Evolutionary conservation across 129 eudicot species (phyloP).

Genomic region (Lactuca sativa): DNA sequence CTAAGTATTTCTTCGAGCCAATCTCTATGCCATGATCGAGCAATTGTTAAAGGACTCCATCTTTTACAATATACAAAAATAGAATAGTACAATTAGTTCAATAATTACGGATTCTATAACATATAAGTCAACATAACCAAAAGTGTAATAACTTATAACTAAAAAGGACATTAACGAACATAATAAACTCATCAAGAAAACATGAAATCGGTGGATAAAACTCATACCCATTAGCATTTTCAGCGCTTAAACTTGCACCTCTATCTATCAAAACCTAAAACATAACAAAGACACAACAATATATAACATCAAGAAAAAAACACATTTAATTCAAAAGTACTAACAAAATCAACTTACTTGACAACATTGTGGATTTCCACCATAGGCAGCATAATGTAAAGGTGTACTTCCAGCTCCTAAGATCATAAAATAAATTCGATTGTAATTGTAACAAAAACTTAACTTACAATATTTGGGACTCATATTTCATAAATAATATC

Average conservation of each 20-base stretch:
- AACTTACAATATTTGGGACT: neutral
- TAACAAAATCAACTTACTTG: conserved; percentile 47
- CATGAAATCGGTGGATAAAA: neutral
- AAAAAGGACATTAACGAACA: neutral
- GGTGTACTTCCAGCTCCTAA: conserved; percentile 99
- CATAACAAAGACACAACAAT: conserved; percentile 13
- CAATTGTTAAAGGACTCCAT: conserved; percentile 88
- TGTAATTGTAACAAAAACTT: neutral
- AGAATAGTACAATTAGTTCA: conserved; percentile 8
- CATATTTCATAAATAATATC: neutral
- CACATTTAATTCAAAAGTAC: neutral
- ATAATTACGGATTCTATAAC: neutral
- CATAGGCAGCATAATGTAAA: conserved; percentile 96
- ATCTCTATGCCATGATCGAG: conserved; percentile 89
- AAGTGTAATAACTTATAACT: neutral
- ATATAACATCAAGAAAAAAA: neutral
- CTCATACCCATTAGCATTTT: conserved; percentile 80
- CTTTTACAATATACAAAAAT: conserved; percentile 34
- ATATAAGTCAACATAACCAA: conserved; percentile 5
- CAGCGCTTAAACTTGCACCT: conserved; percentile 73
- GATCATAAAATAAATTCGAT: neutral
- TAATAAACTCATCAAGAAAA: conserved; percentile 8
- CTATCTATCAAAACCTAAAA: conserved; percentile 70
- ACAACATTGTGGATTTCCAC: conserved; percentile 92
- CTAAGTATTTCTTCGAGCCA: conserved; percentile 71